Evolutionary conservation across 2,329 filamentous ascomycete genomes (phyloP), one percentile per base, ranked within the genome.

Genomic region (Sporothrix phasma): DNA sequence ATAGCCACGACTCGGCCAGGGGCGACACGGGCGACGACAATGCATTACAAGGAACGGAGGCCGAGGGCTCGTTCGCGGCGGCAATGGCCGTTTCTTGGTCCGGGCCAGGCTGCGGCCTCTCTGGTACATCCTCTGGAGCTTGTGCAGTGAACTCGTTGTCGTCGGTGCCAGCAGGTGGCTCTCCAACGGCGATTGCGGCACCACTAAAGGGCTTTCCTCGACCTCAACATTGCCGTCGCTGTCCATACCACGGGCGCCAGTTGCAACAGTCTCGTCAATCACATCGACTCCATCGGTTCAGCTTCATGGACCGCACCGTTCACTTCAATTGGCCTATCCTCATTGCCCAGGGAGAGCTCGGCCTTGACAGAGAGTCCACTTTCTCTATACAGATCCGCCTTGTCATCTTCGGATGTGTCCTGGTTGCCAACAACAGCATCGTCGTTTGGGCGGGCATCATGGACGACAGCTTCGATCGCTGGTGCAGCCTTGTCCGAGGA

Each of bases 321-420:
- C 24, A 22, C 39, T 11, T 51, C 39, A 8, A 41, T 2, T 58
- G 24, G 22, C 6, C n/a, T 34, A 34, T 22, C 41, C 43, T 29
- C 24, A 15, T 10, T 37, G 17, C 13, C 54, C 15, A 41, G 3
- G 8, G 22, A n/a, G 13, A 11, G 13, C 8, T 56, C 19, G 13
- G 29, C 34, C 22, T 26, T 17, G 53, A 10, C n/a, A 6, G 29
- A 10, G 4, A 19, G 67, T 49, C 73, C 72, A 64, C 76, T 73
- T 59, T 78, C 76, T 70, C 73, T 75, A 71, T 82, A 81, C 31
- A 75, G 74, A 68, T 79, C 76, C 69, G 80, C 73, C 71, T 78
- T 80, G 73, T 78, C 79, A 71, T 78, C 75, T 72, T 79, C 76
- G 74, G 74, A 73, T 66, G 75, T 70, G 70, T 74, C 68, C 60